phyloP scores from a whole-genome alignment of 139 green algal species.

The Zygnema circumcarinatum region DNA sequence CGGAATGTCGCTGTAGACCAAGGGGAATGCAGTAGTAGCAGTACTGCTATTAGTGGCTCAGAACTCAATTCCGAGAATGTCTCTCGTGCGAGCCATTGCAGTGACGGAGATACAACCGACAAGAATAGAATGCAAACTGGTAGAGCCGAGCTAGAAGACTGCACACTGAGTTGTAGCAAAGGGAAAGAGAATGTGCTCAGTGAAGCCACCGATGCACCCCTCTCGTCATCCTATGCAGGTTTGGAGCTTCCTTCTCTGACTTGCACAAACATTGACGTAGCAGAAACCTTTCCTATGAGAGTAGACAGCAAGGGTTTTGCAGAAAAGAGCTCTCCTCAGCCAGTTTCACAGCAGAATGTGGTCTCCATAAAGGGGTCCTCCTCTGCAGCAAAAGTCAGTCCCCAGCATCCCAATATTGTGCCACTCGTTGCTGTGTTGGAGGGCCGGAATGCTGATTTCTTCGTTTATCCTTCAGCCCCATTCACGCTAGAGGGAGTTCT shows the following conservation, averaged over 20 bases:
- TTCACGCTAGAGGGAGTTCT: neutral
- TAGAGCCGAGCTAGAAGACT: neutral
- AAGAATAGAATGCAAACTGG: too few relatives aligned
- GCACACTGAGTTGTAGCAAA: neutral
- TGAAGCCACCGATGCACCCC: neutral
- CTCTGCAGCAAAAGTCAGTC: neutral
- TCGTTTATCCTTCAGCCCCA: neutral
- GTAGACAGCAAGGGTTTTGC: neutral
- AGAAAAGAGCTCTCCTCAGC: neutral
- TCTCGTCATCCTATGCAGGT: neutral
- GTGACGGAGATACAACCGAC: too few relatives aligned
- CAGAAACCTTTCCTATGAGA: neutral
- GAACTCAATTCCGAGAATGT: neutral
- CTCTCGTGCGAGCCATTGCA: neutral
- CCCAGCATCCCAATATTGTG: neutral
- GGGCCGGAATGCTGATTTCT: neutral
- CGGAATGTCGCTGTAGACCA: too few relatives aligned
- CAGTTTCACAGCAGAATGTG: neutral
- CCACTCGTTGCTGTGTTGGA: neutral
- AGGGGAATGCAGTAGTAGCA: too few relatives aligned
- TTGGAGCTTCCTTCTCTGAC: neutral
- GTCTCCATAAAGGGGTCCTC: neutral
- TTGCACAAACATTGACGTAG: neutral
- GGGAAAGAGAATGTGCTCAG: neutral
- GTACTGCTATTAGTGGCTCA: too few relatives aligned